phyloP scores from a whole-genome alignment of 2,329 filamentous ascomycete species.

The Tolypocladium amazonense region DNA sequence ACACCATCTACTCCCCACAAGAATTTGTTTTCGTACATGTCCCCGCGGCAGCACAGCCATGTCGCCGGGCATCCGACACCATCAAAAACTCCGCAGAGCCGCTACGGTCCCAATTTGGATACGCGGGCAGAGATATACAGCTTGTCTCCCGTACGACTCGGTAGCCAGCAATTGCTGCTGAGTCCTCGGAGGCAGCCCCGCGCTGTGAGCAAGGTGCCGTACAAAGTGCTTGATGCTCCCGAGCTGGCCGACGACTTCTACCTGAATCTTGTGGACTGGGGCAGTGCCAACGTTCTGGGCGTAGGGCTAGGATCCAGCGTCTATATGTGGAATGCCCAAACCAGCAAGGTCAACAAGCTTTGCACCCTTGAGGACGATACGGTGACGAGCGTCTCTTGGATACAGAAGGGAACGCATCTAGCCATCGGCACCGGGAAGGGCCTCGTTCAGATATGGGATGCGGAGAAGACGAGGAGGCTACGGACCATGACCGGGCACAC shows the following conservation, averaged over 20 bases:
- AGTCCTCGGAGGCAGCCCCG: slow-evolving; percentile 82
- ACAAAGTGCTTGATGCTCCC: slow-evolving; percentile 93
- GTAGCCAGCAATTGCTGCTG: slow-evolving; percentile 86
- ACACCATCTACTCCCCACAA: slow-evolving; percentile 95
- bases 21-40: slow-evolving; percentile 90
- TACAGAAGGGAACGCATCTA: slow-evolving; percentile 91
- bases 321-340: slow-evolving; percentile 96
- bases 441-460: slow-evolving; percentile 95
- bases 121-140: slow-evolving; percentile 90
- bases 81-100: slow-evolving; percentile 77
- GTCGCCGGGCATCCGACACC: slow-evolving; percentile 78
- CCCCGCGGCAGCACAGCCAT: slow-evolving; percentile 57
- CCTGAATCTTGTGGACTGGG: slow-evolving; percentile 95
- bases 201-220: slow-evolving; percentile 90
- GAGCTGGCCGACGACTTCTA: slow-evolving; percentile 97
- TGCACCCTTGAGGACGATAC: slow-evolving; percentile 89
- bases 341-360: slow-evolving; percentile 83
- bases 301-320: slow-evolving; percentile 89
- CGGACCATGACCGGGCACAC: slow-evolving; percentile 97
- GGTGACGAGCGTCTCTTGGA: slow-evolving; percentile 96
- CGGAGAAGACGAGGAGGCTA: slow-evolving; percentile 71
- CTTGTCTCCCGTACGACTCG: slow-evolving; percentile 83
- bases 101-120: slow-evolving; percentile 81
- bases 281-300: slow-evolving; percentile 84
- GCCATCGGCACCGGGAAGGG: slow-evolving; percentile 93